Evolutionary conservation across 805 yeast species (phyloP), one percentile per base, ranked within the genome.

Genomic region (Barnettozyma wickerhamii): DNA sequence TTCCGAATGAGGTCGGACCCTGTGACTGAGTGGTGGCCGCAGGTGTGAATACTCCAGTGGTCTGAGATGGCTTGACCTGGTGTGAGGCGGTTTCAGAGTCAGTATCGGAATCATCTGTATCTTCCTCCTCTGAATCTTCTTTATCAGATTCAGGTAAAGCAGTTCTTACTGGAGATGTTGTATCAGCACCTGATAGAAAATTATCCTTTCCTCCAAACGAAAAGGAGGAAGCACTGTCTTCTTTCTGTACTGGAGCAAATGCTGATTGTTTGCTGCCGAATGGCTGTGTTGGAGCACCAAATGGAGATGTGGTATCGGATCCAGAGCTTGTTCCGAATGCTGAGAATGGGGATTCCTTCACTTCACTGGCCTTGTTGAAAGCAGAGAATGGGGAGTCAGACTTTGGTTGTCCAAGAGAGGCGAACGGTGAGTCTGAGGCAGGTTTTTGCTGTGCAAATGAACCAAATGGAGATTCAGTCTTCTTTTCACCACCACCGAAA

Each of bases 371-470:
- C 19, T 23, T 35, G 28, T 9, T 19, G 17, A 9, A 23, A 23
- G 54, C 53, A 34, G 54, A 57, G 36, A 54, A 56, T 15, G 59
- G 44, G 6, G 53, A 51, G 3, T 45, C 40, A 18, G 44, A 12
- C 21, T 31, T n/a, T 36, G 9, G 37, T 28, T n/a, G 20, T 14
- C 55, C 54, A 34, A 51, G 48, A 1, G 54, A 35, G 20, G 54
- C 58, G 36, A 54, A 56, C n/a, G 59, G 45, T 5, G 53, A 51
- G 3, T 45, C 40, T n/a, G n/a, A n/a, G n/a, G n/a, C n/a, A n/a
- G 19, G 44, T n/a, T 17, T 31, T 36, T 9, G 37, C 24, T n/a
- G 24, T 14, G n/a, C 56, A 39, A 51, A 52, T 4, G 56, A 6
- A 29, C 42, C 44, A 37, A 55, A 53, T 7, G 56, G 39, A 13